Percentiles rank a stretch among this genome's conserved stretches.
Conservation (phyloP, 2,329 filamentous ascomycete genomes). For the Alternaria tenuissima region DNA sequence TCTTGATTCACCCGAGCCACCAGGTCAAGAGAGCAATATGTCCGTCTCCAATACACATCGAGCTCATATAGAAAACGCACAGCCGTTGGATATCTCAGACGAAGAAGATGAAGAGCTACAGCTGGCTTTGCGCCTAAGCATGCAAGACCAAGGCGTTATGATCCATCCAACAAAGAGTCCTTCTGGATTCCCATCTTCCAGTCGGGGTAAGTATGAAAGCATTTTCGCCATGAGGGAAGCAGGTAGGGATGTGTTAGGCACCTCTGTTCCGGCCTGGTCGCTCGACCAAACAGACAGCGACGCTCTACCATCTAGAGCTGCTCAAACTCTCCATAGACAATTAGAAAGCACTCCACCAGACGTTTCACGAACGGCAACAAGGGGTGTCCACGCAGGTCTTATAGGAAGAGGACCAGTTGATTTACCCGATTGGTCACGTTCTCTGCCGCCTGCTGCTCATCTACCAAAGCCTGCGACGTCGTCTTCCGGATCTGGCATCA, state of each 20-base stretch:
- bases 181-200: not conserved
- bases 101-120: constrained; percentile 16
- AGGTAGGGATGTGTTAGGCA: constrained; percentile 5
- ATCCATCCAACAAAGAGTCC: not conserved
- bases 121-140: constrained; percentile 22
- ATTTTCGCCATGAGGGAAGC: constrained; percentile 13
- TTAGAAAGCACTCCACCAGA: not conserved
- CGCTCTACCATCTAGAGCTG: not conserved
- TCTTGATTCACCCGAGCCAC: not conserved
- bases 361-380: not conserved
- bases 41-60: not conserved
- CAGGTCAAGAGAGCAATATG: not conserved
- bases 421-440: not conserved
- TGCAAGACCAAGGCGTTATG: constrained; percentile 6
- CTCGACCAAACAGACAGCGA: not conserved
- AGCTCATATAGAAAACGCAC: not conserved
- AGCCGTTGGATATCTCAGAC: not conserved
- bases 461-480: not conserved
- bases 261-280: constrained; percentile 11
- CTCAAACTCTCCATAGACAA: not conserved
- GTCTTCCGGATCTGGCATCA: not conserved
- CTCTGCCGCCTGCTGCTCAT: not conserved
- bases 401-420: not conserved
- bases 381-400: constrained; percentile 3
- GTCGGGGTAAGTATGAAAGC: constrained; percentile 1